Percentiles rank a stretch among this genome's conserved stretches.
Evolutionary conservation across 1,284 basidiomycete species (phyloP).

Genomic region (Cryptococcus maquisensis): DNA sequence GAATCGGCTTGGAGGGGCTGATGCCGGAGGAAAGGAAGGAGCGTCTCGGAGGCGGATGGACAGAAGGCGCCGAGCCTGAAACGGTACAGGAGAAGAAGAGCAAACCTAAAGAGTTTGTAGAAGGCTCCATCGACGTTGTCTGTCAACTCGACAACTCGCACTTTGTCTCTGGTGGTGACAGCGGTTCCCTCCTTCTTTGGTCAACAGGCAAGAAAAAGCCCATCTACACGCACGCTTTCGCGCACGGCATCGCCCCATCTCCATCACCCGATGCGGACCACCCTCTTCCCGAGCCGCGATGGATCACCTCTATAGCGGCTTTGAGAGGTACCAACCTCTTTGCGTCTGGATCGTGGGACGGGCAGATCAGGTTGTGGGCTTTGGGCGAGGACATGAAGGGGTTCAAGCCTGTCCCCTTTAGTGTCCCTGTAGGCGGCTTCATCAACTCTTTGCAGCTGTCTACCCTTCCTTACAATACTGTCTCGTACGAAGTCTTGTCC

Average conservation of each 20-base stretch:
- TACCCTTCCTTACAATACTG: slow-evolving; percentile 57
- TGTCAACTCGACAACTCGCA: slow-evolving; percentile 91
- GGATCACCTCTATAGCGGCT: slow-evolving; percentile 80
- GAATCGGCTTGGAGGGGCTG: slow-evolving; percentile 65
- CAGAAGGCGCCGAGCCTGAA: slow-evolving; percentile 16
- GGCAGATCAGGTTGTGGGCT: slow-evolving; percentile 81
- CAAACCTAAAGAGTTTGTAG: slow-evolving; percentile 61
- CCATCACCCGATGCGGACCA: slow-evolving; percentile 53
- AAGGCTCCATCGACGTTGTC: slow-evolving; percentile 88
- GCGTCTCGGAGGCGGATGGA: slow-evolving; percentile 27
- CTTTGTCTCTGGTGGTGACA: slow-evolving; percentile 92
- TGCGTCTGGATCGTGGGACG: slow-evolving; percentile 91
- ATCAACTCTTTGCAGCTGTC: slow-evolving; percentile 86
- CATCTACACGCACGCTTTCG: slow-evolving; percentile 73
- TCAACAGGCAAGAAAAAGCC: slow-evolving; percentile 94
- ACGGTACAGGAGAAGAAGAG: slow-evolving; percentile 47
- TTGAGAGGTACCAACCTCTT: slow-evolving; percentile 88
- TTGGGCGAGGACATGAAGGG: slow-evolving; percentile 70
- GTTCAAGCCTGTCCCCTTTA: slow-evolving; percentile 58
- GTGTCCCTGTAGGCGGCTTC: slow-evolving; percentile 66
- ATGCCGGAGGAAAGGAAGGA: slow-evolving; percentile 54
- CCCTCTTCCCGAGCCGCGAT: slow-evolving; percentile 67
- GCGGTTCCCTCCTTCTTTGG: slow-evolving; percentile 90
- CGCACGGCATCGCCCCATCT: slow-evolving; percentile 62
- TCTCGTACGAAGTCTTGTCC: slow-evolving; percentile 24